These are phyloP conservation scores for Debaryomyces psychrophilus DNA, from an alignment of 1,139 yeast genomes.

Conservation along the genomic window DNA sequence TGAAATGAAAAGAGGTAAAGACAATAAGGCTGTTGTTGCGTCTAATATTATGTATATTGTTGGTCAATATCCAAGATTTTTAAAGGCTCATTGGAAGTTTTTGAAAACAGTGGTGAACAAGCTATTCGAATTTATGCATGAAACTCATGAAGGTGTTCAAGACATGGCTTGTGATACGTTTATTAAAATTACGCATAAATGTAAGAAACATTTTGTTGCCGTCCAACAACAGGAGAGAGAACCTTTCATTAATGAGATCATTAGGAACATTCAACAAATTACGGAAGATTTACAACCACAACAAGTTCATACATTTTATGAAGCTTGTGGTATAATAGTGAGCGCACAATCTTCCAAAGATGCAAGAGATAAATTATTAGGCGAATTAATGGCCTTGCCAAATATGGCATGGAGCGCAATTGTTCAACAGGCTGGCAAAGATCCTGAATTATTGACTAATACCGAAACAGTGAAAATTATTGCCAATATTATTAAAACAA, in stretches of 20 bases:
- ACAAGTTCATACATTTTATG: slow-evolving; percentile 96
- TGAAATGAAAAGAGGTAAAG: slow-evolving; percentile 96
- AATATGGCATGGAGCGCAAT: slow-evolving; percentile 94
- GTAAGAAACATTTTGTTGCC: slow-evolving; percentile 93
- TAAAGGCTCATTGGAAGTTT: slow-evolving; percentile 98
- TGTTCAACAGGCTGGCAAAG: slow-evolving; percentile 83
- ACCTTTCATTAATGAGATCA: slow-evolving; percentile 91
- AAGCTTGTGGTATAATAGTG: slow-evolving; percentile 94
- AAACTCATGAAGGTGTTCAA: slow-evolving; percentile 98
- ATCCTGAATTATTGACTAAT: slow-evolving; percentile 80
- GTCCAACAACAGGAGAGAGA: slow-evolving; percentile 85
- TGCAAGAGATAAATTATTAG: slow-evolving; percentile 70
- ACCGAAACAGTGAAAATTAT: slow-evolving; percentile 89
- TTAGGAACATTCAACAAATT: slow-evolving; percentile 76
- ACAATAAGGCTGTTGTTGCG: slow-evolving; percentile 98
- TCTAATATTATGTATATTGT: slow-evolving; percentile 98
- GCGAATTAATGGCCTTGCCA: slow-evolving; percentile 86
- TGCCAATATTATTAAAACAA: slow-evolving; percentile 91
- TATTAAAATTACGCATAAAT: slow-evolving; percentile 90
- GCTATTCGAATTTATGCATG: slow-evolving; percentile 98
- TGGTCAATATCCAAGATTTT: slow-evolving; percentile 96
- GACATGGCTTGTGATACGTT: slow-evolving; percentile 99
- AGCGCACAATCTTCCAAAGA: slow-evolving; percentile 72
- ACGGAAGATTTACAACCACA: slow-evolving; percentile 95
- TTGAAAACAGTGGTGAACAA: slow-evolving; percentile 93